Conservation (phyloP, 2,329 filamentous ascomycete species). For the Sporothrix phasma region DNA sequence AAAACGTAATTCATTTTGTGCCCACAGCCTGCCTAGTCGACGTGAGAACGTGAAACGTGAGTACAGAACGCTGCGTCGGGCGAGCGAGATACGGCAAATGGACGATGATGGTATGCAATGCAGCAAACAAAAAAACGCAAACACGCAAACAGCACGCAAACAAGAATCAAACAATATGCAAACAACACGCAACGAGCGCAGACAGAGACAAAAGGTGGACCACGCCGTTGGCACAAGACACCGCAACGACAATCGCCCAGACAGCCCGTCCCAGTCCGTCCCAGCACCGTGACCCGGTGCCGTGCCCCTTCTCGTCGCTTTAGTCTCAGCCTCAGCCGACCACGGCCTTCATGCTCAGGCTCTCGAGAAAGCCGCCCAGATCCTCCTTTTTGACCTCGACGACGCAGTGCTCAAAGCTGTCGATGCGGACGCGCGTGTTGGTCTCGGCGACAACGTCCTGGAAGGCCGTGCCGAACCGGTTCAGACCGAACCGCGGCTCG, state of each 20-base stretch:
- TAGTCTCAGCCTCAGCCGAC: conserved; percentile 38
- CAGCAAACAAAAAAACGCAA: neutral
- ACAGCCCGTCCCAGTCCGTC: neutral
- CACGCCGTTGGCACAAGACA: too few relatives aligned
- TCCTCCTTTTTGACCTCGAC: conserved; percentile 98
- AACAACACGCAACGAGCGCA: neutral
- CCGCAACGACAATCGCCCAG: neutral
- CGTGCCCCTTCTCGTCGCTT: neutral
- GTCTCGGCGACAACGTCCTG: conserved; percentile 91
- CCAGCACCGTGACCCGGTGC: neutral
- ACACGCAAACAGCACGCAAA: neutral
- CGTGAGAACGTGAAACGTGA: neutral
- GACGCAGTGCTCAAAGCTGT: conserved; percentile 95
- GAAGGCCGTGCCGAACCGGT: conserved; percentile 89
- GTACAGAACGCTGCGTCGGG: too few relatives aligned
- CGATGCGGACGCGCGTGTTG: conserved; percentile 77
- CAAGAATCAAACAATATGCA: neutral
- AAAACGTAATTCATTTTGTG: conserved; percentile 7
- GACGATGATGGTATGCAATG: neutral
- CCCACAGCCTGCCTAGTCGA: neutral
- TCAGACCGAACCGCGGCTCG: conserved; percentile 54
- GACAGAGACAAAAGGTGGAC: too few relatives aligned
- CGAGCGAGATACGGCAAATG: neutral
- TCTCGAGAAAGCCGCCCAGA: conserved; percentile 79
- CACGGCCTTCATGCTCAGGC: conserved; percentile 82